These are phyloP conservation scores for Penicillium hordei DNA, from an alignment of 2,329 filamentous ascomycete species.

Conservation along the genomic window DNA sequence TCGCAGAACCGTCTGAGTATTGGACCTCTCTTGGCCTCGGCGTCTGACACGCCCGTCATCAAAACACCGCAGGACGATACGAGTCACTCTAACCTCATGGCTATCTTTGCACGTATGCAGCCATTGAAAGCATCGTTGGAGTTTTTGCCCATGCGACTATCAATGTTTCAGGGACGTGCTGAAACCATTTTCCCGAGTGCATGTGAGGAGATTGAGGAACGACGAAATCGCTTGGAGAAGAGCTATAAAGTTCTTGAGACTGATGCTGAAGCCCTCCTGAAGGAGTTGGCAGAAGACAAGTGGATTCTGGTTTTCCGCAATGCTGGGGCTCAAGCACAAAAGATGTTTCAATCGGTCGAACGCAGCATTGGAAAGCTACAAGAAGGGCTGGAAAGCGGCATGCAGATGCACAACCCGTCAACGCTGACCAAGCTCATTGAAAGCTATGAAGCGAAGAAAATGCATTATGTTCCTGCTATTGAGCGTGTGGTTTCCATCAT, in stretches of 20 bases:
- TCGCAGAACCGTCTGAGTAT: slow-evolving; percentile 68
- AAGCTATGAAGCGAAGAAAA: slow-evolving; percentile 91
- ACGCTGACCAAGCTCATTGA: slow-evolving; percentile 79
- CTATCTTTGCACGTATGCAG: slow-evolving; percentile 92
- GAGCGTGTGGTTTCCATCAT: slow-evolving; percentile 89
- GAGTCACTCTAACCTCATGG: slow-evolving; percentile 79
- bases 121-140: slow-evolving; percentile 88
- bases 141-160: slow-evolving; percentile 91
- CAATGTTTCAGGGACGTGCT: slow-evolving; percentile 78
- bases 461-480: slow-evolving; percentile 90
- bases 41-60: slow-evolving; percentile 44
- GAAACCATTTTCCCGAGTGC: slow-evolving; percentile 81
- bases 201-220: slow-evolving; percentile 80
- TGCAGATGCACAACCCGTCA: slow-evolving; percentile 70
- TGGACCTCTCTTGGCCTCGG: slow-evolving; percentile 57
- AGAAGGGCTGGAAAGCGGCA: slow-evolving; percentile 72
- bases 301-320: slow-evolving; percentile 96
- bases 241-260: slow-evolving; percentile 84
- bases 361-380: slow-evolving; percentile 79
- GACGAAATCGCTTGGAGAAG: slow-evolving; percentile 72
- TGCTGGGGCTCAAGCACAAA: slow-evolving; percentile 84
- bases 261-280: slow-evolving; percentile 83
- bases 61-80: slow-evolving; percentile 72
- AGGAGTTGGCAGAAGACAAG: slow-evolving; percentile 89
- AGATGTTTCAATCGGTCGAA: slow-evolving; percentile 95